Evolutionary conservation across 2,329 filamentous ascomycete genomes (phyloP).

Genomic region (Sarocladium brachiariae): DNA sequence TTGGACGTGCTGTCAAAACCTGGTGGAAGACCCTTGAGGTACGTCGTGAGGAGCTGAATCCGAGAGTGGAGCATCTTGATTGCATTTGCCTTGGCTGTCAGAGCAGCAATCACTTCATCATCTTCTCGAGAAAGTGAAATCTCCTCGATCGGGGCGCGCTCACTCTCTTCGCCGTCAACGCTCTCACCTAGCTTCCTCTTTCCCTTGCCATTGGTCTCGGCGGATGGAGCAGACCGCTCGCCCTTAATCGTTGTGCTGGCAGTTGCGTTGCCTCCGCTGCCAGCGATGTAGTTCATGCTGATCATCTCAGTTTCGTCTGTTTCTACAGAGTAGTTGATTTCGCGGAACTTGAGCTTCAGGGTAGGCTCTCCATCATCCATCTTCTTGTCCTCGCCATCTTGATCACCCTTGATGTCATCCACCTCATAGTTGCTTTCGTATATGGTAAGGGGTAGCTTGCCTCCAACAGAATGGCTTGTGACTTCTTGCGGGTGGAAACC

Average conservation of each 20-base stretch:
- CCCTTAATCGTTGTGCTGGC: conserved; percentile 46
- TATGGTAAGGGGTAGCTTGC: conserved; percentile 81
- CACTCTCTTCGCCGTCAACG: conserved; percentile 17
- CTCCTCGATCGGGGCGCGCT: conserved; percentile 22
- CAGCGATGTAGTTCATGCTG: conserved; percentile 85
- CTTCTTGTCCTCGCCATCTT: conserved; percentile 58
- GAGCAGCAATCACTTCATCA: conserved; percentile 54
- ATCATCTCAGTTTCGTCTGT: conserved; percentile 98
- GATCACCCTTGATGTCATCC: conserved; percentile 40
- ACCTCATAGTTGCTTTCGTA: conserved; percentile 80
- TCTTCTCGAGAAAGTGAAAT: conserved; percentile 49
- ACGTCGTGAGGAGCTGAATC: conserved; percentile 65
- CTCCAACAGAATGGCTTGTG: conserved; percentile 51
- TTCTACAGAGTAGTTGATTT: conserved; percentile 81
- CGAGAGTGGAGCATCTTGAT: conserved; percentile 86
- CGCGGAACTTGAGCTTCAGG: conserved; percentile 66
- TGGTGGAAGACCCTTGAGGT: conserved; percentile 66
- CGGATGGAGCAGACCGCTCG: conserved; percentile 32
- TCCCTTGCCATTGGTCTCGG: conserved; percentile 45
- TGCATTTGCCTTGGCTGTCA: conserved; percentile 86
- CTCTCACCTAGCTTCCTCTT: conserved; percentile 37
- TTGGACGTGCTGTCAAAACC: conserved; percentile 44
- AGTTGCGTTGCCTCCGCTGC: conserved; percentile 68
- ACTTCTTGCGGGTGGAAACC: conserved; percentile 71
- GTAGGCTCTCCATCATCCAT: conserved; percentile 59